These are phyloP conservation scores for Drechslerella coelobrocha DNA, from an alignment of 2,329 filamentous ascomycete genomes.

Conservation along the genomic window DNA sequence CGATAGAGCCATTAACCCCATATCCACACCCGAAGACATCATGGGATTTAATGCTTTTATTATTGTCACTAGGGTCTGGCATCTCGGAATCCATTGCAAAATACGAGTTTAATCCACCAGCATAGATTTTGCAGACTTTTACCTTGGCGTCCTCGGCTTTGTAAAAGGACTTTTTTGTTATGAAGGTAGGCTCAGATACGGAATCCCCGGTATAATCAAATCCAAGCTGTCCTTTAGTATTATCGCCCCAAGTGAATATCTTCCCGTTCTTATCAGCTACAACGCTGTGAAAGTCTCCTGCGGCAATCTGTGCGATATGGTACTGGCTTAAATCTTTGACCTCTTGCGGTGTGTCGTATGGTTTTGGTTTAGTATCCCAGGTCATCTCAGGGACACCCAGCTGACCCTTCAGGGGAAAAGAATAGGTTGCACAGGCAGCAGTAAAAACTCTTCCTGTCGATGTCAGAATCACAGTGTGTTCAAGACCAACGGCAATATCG, in stretches of 20 bases:
- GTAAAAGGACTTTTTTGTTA: constrained; percentile 78
- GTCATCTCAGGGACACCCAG: constrained; percentile 83
- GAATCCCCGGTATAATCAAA: constrained; percentile 71
- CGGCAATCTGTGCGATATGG: constrained; percentile 75
- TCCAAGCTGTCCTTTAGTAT: constrained; percentile 89
- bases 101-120: constrained; percentile 85
- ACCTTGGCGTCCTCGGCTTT: constrained; percentile 26
- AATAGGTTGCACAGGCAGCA: constrained; percentile 77
- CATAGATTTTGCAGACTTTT: constrained; percentile 75
- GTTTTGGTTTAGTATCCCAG: constrained; percentile 76
- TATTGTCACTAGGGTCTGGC: constrained; percentile 9
- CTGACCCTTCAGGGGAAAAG: constrained; percentile 83
- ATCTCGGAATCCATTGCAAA: constrained; percentile 76
- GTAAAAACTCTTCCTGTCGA: constrained; percentile 85
- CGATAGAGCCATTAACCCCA: constrained; percentile 82
- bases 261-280: constrained; percentile 77
- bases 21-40: constrained; percentile 89
- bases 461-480: constrained; percentile 86
- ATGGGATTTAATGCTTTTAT: constrained; percentile 59
- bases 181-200: constrained; percentile 72
- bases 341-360: constrained; percentile 84
- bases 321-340: constrained; percentile 72
- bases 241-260: constrained; percentile 89
- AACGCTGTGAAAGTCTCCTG: constrained; percentile 86
- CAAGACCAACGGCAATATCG: constrained; percentile 77